Evolutionary conservation across 352 stramenopile genomes (phyloP), one percentile per base, ranked within the genome.

Genomic region (Pythium biforme): DNA sequence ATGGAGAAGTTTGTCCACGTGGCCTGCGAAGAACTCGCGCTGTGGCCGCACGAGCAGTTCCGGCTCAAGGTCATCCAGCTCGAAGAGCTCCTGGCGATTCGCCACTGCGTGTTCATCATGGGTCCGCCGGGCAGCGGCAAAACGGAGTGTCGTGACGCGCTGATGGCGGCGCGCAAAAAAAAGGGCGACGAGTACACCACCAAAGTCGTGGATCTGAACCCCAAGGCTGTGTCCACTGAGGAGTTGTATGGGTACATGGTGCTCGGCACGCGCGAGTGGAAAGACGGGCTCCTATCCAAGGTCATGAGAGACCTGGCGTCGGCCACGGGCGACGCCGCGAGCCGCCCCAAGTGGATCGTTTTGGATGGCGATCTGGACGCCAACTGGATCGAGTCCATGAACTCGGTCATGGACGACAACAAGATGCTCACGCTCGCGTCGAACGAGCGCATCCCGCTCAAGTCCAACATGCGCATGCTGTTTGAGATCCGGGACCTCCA

Each of bases 201-300:
- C 1, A 87, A 88, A 58, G 83, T 91, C 1, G 76, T 91, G 23
- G 94, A 98, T 66, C 63, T 99, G 17, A 98, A 98, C 62, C 95
- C 96, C 11, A 99, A 99, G 70, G 90, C 96, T 0, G 91, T 98
- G 17, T 97, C 92, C n/a, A 97, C 91, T 1, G 90, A 98, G 64
- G 94, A 98, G 67, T 68, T 99, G n/a, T 99, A 98, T 59, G 96
- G 96, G 1, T 98, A 91, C 70, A 98, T 99, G 78, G 82, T 90
- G 14, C 89, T 98, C 12, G 89, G 87, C 11, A 98, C 94, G 22
- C 76, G 91, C 20, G 96, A 99, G 53, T 99, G 96, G 96, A 97
- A 97, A 64, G 96, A 99, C 73, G 96, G 96, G 5, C 55, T 99
- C 7, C 67, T 99, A 10, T 97, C 89, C 0, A 97, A 97, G 69